Evolutionary conservation across 306 rosid species (phyloP), one percentile per base, ranked within the genome.

Genomic region (Carpinus viminea): DNA sequence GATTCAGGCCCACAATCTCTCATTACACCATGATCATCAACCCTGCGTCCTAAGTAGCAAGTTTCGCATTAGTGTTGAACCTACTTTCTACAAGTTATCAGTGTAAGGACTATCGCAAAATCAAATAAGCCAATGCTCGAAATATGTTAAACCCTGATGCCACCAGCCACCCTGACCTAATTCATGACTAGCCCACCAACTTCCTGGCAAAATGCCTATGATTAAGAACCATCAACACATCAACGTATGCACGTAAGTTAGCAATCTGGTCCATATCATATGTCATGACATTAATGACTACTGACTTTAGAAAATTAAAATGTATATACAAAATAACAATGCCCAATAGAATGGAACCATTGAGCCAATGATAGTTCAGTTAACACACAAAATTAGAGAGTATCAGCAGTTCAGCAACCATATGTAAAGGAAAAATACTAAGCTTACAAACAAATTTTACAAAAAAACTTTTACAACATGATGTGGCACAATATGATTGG

Each of bases 221-320:
- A 16, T 61, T 61, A 43, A 75, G 43, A 75, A 61, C 79, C 79
- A 61, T 26, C 2, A 12, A 61, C 72, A 75, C 15, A 36, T 60
- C 82, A 73, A 78, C 21, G 57, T 28, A 75, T 82, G 38, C 64
- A 81, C 43, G 46, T 68, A 56, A 83, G 56, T 71, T 24, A 62
- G 61, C 75, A 68, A 82, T 60, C 78, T 31, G 61, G 46, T 75
- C 48, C 12, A 21, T 24, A 59, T 9, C 16, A 57, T 9, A 24
- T 59, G 13, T 59, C 65, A 9, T 41, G 28, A 64, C 45, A 64
- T 36, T 64, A 64, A 64, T 18, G 26, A 38, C 41, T 8, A 26
- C 51, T 9, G 72, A 68, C 51, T 18, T 68, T 18, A 41, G 72
- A 68, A 8, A 31, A 36, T 36, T 64, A 46, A 64, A 64, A 34